Base-by-base conservation (phyloP, 768 basidiomycete genomes). In the Tulasnella calospora region DNA sequence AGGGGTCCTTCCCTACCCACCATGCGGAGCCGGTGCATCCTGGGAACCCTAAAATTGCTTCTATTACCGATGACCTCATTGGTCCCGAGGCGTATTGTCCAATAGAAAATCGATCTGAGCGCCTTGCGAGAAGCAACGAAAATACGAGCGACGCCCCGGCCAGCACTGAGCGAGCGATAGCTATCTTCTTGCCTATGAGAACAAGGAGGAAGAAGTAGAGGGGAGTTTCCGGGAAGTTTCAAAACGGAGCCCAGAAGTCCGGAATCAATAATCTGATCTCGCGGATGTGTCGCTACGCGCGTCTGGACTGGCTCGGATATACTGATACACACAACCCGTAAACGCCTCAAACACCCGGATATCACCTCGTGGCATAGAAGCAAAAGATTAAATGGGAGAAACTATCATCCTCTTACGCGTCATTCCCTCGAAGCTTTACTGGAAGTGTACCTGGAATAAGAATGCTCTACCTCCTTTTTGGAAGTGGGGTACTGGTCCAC, bases 31-130 rank as follows among this genome's bases (percentile, higher is more conserved):
- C 61, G 61, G 61, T 30, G 27, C 61, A 67, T 27, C 61, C 61
- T 67, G 61, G 61, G 61, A 67, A 67, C 61, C 61, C 44, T n/a
- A 61, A 27, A 27, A 61, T 30, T 61, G 57, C 57, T 61, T 61
- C 57, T 61, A 30, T 12, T 30, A 23, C 30, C 57, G 30, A 61
- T 61, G 57, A 61, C 57, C 57, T 61, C 57, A 61, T 61, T 27
- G 57, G 57, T 61, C 57, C 19, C 3, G 57, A 30, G 21, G n/a
- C 30, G 23, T 61, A 30, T 40, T 40, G 13, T 7, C 40, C 40
- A 40, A 40, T 40, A 40, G 40, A 40, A 40, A 40, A 40, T 40
- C 40, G 40, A 40, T 40, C 40, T 9, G 40, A 40, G 40, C 30
- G 12, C 57, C 55, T 57, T n/a, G 12, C 12, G 8, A n/a, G 17